phyloP scores from a whole-genome alignment of 352 stramenopile species.

The Phytophthora parvispora region DNA sequence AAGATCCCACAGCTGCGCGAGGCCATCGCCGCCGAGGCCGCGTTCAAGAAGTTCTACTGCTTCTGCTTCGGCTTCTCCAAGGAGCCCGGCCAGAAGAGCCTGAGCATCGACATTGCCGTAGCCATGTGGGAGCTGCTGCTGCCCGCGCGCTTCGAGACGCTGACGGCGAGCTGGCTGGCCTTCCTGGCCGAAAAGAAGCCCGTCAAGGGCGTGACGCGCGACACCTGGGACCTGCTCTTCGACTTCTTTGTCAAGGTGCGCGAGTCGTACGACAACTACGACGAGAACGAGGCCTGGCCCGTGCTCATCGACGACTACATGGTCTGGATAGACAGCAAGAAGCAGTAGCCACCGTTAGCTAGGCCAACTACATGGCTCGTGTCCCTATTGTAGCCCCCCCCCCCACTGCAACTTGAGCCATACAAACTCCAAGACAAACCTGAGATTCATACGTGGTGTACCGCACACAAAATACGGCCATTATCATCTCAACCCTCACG shows the following conservation, averaged over 20 bases:
- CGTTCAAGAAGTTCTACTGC: conserved; percentile 89
- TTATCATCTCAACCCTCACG: too few species aligned
- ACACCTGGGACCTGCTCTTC: conserved; percentile 89
- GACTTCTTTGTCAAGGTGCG: conserved; percentile 90
- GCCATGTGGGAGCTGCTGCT: conserved; percentile 92
- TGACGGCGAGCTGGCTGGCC: conserved; percentile 76
- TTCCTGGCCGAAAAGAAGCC: conserved; percentile 84
- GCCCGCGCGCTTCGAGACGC: conserved; percentile 65
- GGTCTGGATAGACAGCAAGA: conserved; percentile 82
- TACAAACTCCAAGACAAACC: conserved; percentile 1
- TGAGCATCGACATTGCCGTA: conserved; percentile 86
- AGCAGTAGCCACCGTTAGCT: conserved; percentile 45
- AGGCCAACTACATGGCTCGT: too few species aligned
- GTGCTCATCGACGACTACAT: conserved; percentile 94
- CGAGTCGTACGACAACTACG: conserved; percentile 85
- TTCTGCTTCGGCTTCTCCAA: conserved; percentile 93
- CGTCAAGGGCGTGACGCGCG: conserved; percentile 85
- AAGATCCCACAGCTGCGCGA: conserved; percentile 69
- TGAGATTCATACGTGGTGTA: background rate
- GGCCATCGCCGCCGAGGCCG: conserved; percentile 55
- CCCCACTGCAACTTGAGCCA: background rate
- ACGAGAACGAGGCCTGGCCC: conserved; percentile 92
- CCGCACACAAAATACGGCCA: conserved; percentile 7
- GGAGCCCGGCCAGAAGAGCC: conserved; percentile 89
- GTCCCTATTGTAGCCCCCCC: too few species aligned